Conservation (phyloP, 179 eudicot species). For the Dionaea muscipula region DNA sequence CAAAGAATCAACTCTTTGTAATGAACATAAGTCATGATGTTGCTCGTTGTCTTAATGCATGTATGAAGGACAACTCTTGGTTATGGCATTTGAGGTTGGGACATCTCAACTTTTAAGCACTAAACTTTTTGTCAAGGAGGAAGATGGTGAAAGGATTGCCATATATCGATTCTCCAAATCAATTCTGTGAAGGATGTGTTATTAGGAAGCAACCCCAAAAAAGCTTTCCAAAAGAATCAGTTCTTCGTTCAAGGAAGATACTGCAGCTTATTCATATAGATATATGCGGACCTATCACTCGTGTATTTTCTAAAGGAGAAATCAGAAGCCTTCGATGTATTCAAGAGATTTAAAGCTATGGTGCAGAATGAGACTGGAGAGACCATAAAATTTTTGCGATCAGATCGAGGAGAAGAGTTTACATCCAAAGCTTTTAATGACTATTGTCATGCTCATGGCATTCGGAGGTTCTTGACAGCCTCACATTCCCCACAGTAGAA, state of each 20-base stretch:
- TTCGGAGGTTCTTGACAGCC: not conserved
- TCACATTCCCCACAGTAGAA: not conserved
- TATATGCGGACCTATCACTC: conserved; percentile 1
- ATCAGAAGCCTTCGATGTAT: not conserved
- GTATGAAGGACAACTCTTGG: not conserved
- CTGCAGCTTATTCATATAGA: not conserved
- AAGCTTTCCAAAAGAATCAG: not conserved
- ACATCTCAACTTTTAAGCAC: not conserved
- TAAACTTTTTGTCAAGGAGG: not conserved
- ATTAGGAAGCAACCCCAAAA: not conserved
- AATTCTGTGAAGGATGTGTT: not conserved
- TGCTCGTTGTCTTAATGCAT: too few relatives aligned
- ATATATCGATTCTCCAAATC: not conserved
- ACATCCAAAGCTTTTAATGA: not conserved
- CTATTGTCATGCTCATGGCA: not conserved
- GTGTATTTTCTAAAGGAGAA: not conserved
- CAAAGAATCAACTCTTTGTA: not conserved
- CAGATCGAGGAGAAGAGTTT: not conserved
- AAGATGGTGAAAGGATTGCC: not conserved
- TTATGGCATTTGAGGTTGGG: not conserved
- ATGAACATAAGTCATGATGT: not conserved
- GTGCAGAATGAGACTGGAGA: not conserved
- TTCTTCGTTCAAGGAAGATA: not conserved
- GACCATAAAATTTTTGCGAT: not conserved
- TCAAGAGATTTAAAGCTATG: not conserved